Evolutionary conservation across 2,329 filamentous ascomycete species (phyloP).

Genomic region (Paracorniculantispora psalliotae): DNA sequence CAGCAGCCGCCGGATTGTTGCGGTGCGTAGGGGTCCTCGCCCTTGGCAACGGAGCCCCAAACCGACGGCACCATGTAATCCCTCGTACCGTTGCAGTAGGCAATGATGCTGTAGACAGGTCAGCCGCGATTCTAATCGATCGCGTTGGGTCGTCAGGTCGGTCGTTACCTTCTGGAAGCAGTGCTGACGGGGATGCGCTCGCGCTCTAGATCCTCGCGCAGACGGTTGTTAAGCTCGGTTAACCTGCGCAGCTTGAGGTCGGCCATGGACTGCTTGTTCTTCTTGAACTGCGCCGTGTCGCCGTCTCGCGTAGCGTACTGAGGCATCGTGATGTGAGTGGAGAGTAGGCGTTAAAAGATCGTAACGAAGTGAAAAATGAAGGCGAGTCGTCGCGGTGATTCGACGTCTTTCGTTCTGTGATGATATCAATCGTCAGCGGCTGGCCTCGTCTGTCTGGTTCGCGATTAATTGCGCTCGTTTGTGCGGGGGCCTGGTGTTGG

Average conservation of each 20-base stretch:
- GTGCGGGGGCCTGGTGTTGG: conserved; percentile 1
- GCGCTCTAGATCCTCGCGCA: conserved; percentile 93
- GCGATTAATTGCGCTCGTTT: conserved; percentile 1
- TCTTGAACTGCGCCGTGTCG: conserved; percentile 67
- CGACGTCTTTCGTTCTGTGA: conserved; percentile 4
- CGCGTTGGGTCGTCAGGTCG: conserved; percentile 10
- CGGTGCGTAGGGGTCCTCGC: conserved; percentile 96
- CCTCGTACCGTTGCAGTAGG: conserved; percentile 95
- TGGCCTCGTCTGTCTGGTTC: background rate
- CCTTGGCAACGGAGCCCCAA: conserved; percentile 91
- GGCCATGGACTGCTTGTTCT: conserved; percentile 99
- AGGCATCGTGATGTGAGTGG: conserved; percentile 46
- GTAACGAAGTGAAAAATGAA: conserved; percentile 15
- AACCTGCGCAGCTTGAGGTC: conserved; percentile 94
- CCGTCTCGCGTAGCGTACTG: conserved; percentile 63
- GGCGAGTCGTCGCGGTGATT: conserved; percentile 1
- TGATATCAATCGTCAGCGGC: background rate
- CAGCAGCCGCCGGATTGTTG: conserved; percentile 93
- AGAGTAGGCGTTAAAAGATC: background rate
- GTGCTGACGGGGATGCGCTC: conserved; percentile 94
- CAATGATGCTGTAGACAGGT: conserved; percentile 68
- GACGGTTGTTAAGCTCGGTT: conserved; percentile 92
- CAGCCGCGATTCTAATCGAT: background rate
- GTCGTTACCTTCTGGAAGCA: conserved; percentile 73
- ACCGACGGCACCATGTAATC: conserved; percentile 99